Evolutionary conservation across 208 protist genomes (phyloP), one percentile per base, ranked within the genome.

Genomic region (Trypanosoma boissoni): DNA sequence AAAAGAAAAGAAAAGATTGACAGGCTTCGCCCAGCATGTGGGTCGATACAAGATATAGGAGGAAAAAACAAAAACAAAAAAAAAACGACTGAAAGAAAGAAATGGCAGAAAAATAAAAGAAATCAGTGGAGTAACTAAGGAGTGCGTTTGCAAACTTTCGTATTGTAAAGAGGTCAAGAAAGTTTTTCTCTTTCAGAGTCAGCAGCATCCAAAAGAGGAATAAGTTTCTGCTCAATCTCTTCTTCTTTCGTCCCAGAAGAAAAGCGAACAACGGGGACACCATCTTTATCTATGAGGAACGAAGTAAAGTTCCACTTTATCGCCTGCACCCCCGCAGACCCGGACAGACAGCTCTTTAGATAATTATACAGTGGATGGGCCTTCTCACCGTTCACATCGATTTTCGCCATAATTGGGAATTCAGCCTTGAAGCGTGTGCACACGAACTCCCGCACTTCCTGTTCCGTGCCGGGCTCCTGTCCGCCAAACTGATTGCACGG

Each of bases 241-340:
- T 66, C 58, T 31, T 62, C 31, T n/a, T 49, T 75, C 29, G 73
- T 56, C 3, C 66, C 83, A 26, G 86, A 73, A 4, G 72, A 66
- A 64, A 88, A 95, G 46, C 88, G 84, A 23, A 57, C 36, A 52
- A 90, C 76, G 16, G 81, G 68, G 14, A 78, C 53, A 21, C 88
- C 88, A 46, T 92, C 70, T 27, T 66, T 54, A 57, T 93, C 75
- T 48, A 89, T 71, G 31, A 97, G 71, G 59, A 98, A 98, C 14
- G 88, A 94, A 2, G 91, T 95, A 74, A 97, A 98, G 72, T 98
- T 98, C 92, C 94, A 97, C 74, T 94, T 97, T 51, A 98, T 83
- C 1, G 74, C 32, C 12, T 74, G 79, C 20, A 64, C 79, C 31
- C 80, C 78, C 18, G 89, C 53, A 23, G 83, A 41, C 26, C 92